Percentiles rank a stretch among this genome's conserved stretches.
Conservation (phyloP, 2,329 filamentous ascomycete genomes). For the Chaetomium strumarium region DNA sequence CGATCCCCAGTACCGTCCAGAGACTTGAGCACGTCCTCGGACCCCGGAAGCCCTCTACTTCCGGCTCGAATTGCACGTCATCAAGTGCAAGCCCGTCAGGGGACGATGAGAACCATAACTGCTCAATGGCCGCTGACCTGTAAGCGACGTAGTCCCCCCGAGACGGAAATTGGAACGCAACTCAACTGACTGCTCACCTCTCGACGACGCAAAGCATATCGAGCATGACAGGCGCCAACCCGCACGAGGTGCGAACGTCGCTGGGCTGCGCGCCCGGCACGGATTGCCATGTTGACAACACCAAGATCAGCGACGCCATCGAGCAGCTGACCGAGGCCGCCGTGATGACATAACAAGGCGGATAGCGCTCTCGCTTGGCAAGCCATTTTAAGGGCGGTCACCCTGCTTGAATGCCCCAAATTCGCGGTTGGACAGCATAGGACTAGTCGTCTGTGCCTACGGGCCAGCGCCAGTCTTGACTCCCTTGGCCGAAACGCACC, state of each 20-base stretch:
- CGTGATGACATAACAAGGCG: too few species aligned
- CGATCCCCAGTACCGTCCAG: neutral
- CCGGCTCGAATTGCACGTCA: neutral
- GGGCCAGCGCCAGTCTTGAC: too few species aligned
- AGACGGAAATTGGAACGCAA: neutral
- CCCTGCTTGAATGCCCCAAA: too few species aligned
- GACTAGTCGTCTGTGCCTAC: too few species aligned
- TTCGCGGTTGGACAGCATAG: too few species aligned
- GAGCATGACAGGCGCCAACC: constrained; percentile 12
- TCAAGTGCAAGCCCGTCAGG: neutral
- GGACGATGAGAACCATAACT: constrained; percentile 6
- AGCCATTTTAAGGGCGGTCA: too few species aligned
- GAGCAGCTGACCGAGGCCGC: neutral
- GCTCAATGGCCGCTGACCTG: constrained; percentile 15
- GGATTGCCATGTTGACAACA: constrained; percentile 12
- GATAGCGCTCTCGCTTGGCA: too few species aligned
- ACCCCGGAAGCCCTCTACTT: neutral
- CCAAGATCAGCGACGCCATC: neutral
- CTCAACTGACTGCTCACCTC: neutral
- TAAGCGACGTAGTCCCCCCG: neutral
- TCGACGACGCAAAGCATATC: constrained; percentile 13
- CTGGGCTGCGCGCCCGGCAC: constrained; percentile 10
- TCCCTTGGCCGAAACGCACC: too few species aligned
- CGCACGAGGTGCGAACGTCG: constrained; percentile 3
- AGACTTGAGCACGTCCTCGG: neutral